phyloP scores from a whole-genome alignment of 495 filamentous ascomycete species.

The Hyaloscypha variabilis region DNA sequence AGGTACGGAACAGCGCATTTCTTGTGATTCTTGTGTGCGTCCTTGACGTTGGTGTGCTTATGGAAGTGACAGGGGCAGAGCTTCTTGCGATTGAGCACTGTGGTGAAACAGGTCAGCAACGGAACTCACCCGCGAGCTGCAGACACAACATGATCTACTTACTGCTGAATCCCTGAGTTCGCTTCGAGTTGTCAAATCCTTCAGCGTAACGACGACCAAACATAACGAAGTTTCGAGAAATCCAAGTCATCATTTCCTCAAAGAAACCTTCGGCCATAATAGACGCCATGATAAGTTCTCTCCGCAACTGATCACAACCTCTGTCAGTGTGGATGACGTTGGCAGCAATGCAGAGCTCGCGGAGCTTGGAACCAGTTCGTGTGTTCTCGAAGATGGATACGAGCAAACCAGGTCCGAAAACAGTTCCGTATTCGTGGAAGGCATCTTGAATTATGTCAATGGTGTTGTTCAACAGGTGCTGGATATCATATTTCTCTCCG shows the following conservation, averaged over 20 bases:
- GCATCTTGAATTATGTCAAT: constrained; percentile 18
- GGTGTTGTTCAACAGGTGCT: constrained; percentile 3
- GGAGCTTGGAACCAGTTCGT: constrained; percentile 12
- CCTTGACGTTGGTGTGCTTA: not conserved
- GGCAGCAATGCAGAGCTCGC: constrained; percentile 10
- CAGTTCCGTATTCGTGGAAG: constrained; percentile 10
- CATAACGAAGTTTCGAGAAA: constrained; percentile 15
- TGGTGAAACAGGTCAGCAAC: too few relatives aligned
- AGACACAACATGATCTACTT: not conserved
- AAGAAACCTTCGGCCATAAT: not conserved
- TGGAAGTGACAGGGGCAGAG: constrained; percentile 18
- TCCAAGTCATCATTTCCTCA: constrained; percentile 10
- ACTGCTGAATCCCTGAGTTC: constrained; percentile 2
- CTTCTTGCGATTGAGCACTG: constrained; percentile 8
- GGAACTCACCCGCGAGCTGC: too few relatives aligned
- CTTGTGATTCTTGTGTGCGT: constrained; percentile 15
- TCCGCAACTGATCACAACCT: constrained; percentile 9
- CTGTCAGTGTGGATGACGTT: constrained; percentile 18
- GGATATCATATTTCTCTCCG: constrained; percentile 13
- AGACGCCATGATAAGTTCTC: constrained; percentile 12
- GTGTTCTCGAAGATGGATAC: not conserved
- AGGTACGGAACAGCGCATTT: not conserved
- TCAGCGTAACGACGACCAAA: not conserved
- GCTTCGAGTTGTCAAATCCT: constrained; percentile 5
- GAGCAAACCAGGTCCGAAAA: constrained; percentile 16